These are phyloP conservation scores for Pholiota conissans DNA, from an alignment of 768 basidiomycete genomes.

Conservation along the genomic window DNA sequence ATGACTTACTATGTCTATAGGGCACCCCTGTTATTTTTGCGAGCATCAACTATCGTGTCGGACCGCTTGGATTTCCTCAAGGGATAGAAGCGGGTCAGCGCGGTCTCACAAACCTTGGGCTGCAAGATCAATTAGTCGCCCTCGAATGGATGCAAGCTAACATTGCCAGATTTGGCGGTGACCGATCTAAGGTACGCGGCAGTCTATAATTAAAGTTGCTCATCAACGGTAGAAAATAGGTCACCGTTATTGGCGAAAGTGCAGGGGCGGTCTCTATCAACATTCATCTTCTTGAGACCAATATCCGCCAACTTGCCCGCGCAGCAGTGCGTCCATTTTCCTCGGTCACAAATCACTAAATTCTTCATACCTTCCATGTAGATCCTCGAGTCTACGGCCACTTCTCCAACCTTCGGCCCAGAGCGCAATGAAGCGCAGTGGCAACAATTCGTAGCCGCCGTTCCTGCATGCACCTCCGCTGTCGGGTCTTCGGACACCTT, in stretches of 20 bases:
- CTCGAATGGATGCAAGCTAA: constrained; percentile 56
- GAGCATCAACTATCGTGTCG: constrained; percentile 38
- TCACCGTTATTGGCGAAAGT: constrained; percentile 52
- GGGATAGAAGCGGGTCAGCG: constrained; percentile 26
- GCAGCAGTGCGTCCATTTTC: constrained; percentile 22
- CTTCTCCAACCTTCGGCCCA: constrained; percentile 28
- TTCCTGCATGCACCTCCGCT: constrained; percentile 25
- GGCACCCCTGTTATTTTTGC: constrained; percentile 40
- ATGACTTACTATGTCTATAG: constrained; percentile 14
- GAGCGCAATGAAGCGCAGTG: constrained; percentile 29
- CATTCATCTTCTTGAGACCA: constrained; percentile 35
- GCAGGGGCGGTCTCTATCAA: constrained; percentile 45
- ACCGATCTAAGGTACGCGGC: constrained; percentile 23
- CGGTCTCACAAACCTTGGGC: constrained; percentile 36
- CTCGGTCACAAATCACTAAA: background rate
- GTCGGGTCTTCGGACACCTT: constrained; percentile 27
- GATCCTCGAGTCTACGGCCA: constrained; percentile 39
- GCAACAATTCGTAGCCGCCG: constrained; percentile 32
- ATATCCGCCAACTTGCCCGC: constrained; percentile 27
- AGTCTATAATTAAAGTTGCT: too few relatives aligned
- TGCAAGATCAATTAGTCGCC: constrained; percentile 42
- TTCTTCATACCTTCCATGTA: background rate
- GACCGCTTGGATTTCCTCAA: constrained; percentile 43
- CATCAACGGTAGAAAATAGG: constrained; percentile 21
- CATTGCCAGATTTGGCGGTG: constrained; percentile 58